Conservation (phyloP, 352 stramenopile species). For the Phytophthora aleatoria region DNA sequence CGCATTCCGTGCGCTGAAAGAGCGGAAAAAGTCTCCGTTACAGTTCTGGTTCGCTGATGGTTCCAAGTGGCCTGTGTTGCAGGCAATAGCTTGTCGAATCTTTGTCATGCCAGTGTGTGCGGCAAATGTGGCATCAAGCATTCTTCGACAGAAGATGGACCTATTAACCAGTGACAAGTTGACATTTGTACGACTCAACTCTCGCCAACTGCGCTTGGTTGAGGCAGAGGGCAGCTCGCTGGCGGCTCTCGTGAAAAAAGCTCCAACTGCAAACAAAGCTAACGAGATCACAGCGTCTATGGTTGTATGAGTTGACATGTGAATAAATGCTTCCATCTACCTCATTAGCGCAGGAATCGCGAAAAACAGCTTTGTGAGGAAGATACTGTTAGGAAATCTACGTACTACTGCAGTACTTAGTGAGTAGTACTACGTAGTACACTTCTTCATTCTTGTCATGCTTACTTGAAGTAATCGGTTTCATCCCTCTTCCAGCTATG, state of each 20-base stretch:
- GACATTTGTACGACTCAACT: slow-evolving; percentile 38
- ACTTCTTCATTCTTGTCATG: no score
- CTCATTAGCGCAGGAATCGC: no score
- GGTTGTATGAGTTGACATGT: neutral
- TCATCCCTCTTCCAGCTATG: no score
- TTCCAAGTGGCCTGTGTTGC: slow-evolving; percentile 48
- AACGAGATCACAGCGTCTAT: slow-evolving; percentile 21
- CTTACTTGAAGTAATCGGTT: no score
- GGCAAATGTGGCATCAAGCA: slow-evolving; percentile 13
- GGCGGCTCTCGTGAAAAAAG: slow-evolving; percentile 8
- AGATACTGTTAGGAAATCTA: no score
- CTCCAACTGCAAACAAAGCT: slow-evolving; percentile 5
- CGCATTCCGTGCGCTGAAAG: slow-evolving; percentile 47
- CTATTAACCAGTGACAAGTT: slow-evolving; percentile 34
- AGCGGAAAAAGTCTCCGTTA: slow-evolving; percentile 51
- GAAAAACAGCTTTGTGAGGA: no score
- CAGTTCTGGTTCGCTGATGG: slow-evolving; percentile 67
- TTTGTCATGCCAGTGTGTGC: slow-evolving; percentile 43
- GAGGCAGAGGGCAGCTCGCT: slow-evolving; percentile 16
- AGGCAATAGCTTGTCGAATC: slow-evolving; percentile 45
- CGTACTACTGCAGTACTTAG: no score
- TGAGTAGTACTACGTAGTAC: no score
- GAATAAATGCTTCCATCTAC: neutral
- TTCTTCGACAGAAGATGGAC: slow-evolving; percentile 21
- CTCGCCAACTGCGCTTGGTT: slow-evolving; percentile 26